These are phyloP conservation scores for Colletotrichum echinochloae DNA, from an alignment of 2,329 filamentous ascomycete genomes.

Conservation along the genomic window DNA sequence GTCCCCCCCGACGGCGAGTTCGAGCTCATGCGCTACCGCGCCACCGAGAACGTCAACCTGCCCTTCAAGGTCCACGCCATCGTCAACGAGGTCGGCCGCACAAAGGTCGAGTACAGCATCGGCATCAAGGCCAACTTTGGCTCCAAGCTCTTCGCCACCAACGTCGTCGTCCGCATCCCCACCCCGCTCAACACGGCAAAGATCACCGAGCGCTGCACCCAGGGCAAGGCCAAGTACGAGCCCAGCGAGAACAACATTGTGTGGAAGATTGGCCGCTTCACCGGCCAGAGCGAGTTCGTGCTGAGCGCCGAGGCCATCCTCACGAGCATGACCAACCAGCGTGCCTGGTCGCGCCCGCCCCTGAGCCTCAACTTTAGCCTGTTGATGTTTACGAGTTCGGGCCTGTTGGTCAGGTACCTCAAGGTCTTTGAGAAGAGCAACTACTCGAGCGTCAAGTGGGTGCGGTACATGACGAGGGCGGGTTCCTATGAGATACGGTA, in stretches of 20 bases:
- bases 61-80: conserved; percentile 99
- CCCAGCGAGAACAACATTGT: conserved; percentile 98
- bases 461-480: conserved; percentile 97
- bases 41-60: conserved; percentile 97
- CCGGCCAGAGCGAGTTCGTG: conserved; percentile 96
- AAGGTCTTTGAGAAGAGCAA: conserved; percentile 99
- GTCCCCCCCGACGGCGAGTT: conserved; percentile 98
- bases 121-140: conserved; percentile 98
- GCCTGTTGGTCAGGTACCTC: conserved; percentile 89
- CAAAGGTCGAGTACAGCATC: conserved; percentile 98
- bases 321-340: conserved; percentile 98
- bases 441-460: conserved; percentile 99
- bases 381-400: conserved; percentile 98
- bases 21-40: conserved; percentile 98
- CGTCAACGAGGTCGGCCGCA: conserved; percentile 96
- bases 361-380: conserved; percentile 92
- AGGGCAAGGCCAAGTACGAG: conserved; percentile 98
- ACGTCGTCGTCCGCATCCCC: conserved; percentile 92
- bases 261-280: conserved; percentile 99
- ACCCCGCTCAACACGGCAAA: conserved; percentile 96
- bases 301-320: conserved; percentile 92
- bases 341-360: conserved; percentile 94
- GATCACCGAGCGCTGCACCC: conserved; percentile 91
- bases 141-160: conserved; percentile 95
- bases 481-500: conserved; percentile 97